A percentile compares a stretch with the other conserved stretches of the same genome.
phyloP scores from a whole-genome alignment of 1,139 yeast species.

The Kluyveromyces marxianus region DNA sequence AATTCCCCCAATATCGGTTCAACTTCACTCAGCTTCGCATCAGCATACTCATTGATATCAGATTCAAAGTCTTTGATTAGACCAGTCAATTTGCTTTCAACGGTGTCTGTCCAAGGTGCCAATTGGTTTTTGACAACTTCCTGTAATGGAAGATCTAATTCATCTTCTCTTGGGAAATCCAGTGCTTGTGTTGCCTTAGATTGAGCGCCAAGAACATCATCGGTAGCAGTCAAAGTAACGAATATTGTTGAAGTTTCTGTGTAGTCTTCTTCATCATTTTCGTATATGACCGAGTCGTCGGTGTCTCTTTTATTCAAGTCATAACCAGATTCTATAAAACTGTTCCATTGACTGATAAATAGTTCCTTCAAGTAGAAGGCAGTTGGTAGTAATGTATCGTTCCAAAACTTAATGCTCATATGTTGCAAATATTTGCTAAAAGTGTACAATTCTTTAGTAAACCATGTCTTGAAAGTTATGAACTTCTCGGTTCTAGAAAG shows the following conservation, averaged over 20 bases:
- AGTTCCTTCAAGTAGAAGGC: not conserved
- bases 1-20: constrained; percentile 36
- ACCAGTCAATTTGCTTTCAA: constrained; percentile 16
- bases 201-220: not conserved
- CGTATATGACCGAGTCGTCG: constrained; percentile 8
- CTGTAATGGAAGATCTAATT: constrained; percentile 12
- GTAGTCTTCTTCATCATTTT: constrained; percentile 8
- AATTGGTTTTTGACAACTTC: constrained; percentile 16
- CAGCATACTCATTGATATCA: constrained; percentile 32
- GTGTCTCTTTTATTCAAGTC: constrained; percentile 6
- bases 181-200: not conserved
- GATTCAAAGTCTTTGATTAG: constrained; percentile 18
- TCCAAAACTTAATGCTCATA: not conserved
- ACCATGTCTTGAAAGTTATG: not conserved
- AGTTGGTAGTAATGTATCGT: not conserved
- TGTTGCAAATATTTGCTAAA: not conserved
- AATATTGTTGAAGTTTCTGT: constrained; percentile 18
- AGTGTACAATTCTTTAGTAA: not conserved
- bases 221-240: constrained; percentile 11
- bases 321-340: not conserved
- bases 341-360: not conserved
- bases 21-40: constrained; percentile 31
- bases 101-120: constrained; percentile 15
- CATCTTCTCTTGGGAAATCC: not conserved
- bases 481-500: not conserved